A percentile compares a stretch with the other conserved stretches of the same genome.
Conservation (phyloP, 192 early-diverging fungal genomes). For the Coemansia sp. region DNA sequence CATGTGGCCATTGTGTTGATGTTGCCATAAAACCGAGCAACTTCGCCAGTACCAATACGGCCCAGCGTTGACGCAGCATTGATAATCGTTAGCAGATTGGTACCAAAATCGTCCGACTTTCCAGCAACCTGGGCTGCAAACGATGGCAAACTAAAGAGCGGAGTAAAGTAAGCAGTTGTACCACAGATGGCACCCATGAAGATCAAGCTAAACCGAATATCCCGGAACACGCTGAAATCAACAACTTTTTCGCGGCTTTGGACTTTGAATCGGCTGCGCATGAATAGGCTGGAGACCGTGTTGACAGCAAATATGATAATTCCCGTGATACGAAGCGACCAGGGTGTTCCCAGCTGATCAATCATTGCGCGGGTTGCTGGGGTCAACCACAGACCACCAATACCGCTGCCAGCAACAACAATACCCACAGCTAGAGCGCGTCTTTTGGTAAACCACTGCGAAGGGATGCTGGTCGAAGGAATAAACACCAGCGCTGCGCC, state of each 20-base stretch:
- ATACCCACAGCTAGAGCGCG: conserved; percentile 56
- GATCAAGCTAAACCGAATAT: conserved; percentile 47
- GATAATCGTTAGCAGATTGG: conserved; percentile 63
- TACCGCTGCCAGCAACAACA: conserved; percentile 54
- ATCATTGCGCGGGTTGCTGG: conserved; percentile 54
- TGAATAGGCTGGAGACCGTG: conserved; percentile 40
- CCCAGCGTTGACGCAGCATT: conserved; percentile 62
- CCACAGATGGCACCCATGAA: conserved; percentile 44
- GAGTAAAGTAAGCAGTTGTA: conserved; percentile 58
- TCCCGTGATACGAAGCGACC: conserved; percentile 57
- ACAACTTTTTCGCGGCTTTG: conserved; percentile 32
- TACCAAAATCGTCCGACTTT: conserved; percentile 41
- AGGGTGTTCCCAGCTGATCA: conserved; percentile 45
- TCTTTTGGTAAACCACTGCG: conserved; percentile 56
- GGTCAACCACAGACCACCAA: conserved; percentile 56
- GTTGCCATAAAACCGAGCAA: conserved; percentile 59
- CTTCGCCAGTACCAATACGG: conserved; percentile 60
- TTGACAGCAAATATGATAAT: conserved; percentile 49
- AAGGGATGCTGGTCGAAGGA: conserved; percentile 54
- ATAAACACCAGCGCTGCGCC: conserved; percentile 54
- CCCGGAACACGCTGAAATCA: conserved; percentile 49
- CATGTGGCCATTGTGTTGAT: conserved; percentile 59
- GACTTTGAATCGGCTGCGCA: conserved; percentile 31
- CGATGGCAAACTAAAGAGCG: conserved; percentile 56
- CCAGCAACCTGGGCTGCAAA: conserved; percentile 40